Percentiles rank a stretch among this genome's conserved stretches.
These are phyloP conservation scores for Chloromonas sp. DNA, from an alignment of 163 green algal genomes.

Conservation along the genomic window DNA sequence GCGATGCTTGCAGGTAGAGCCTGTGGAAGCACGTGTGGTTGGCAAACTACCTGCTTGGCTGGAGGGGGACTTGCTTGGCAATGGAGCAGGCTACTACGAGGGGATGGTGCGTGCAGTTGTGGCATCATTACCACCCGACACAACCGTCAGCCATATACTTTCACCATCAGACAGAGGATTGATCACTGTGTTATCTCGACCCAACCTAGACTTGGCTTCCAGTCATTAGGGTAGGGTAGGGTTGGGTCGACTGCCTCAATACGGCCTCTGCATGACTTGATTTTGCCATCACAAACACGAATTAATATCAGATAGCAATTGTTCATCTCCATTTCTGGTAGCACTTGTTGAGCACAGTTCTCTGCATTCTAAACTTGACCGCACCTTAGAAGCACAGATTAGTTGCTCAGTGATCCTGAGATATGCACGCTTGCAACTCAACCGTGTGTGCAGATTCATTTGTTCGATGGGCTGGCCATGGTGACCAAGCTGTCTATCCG, in stretches of 20 bases:
- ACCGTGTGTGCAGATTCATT: background rate
- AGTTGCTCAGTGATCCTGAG: no score
- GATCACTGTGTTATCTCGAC: background rate
- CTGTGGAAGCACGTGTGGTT: slow-evolving; percentile 13
- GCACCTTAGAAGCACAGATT: no score
- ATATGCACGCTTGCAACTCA: background rate
- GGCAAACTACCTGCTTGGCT: slow-evolving; percentile 61
- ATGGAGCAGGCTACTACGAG: slow-evolving; percentile 21
- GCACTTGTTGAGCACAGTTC: no score
- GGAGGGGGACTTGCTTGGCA: slow-evolving; percentile 32
- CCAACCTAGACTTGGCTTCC: background rate
- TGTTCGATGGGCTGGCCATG: slow-evolving; percentile 4
- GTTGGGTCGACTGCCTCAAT: background rate
- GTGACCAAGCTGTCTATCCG: background rate
- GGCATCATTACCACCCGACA: background rate
- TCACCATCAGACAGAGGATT: background rate
- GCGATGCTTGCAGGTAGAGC: background rate
- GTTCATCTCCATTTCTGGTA: no score
- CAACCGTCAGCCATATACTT: background rate
- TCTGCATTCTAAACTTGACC: no score
- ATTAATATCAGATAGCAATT: background rate
- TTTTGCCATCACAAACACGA: background rate
- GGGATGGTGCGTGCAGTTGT: slow-evolving; percentile 12
- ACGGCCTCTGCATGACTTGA: background rate
- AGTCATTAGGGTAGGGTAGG: background rate